Evolutionary conservation across 2,329 filamentous ascomycete genomes (phyloP).

Genomic region (Coniochaeta sp.): DNA sequence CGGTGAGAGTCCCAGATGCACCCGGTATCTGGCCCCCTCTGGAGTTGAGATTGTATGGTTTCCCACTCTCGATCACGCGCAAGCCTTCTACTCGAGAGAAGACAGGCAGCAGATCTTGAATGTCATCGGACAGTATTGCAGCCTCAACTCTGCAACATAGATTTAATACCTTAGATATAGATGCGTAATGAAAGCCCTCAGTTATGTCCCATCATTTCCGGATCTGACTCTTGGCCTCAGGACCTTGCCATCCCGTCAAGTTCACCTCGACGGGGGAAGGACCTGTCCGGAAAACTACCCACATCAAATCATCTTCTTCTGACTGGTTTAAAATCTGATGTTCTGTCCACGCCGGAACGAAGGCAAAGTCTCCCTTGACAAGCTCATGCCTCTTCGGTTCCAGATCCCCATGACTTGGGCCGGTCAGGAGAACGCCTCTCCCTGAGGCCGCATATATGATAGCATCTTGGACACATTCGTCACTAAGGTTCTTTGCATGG

Average conservation of each 20-base stretch:
- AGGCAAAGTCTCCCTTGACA: constrained; percentile 58
- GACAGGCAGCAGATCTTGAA: constrained; percentile 8
- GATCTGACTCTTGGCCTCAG: constrained; percentile 22
- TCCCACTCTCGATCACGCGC: constrained; percentile 54
- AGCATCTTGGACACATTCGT: constrained; percentile 40
- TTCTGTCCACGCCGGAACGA: constrained; percentile 63
- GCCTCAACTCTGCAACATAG: background rate
- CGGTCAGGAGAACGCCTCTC: constrained; percentile 51
- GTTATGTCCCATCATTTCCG: background rate
- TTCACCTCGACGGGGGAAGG: constrained; percentile 54
- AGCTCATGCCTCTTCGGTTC: constrained; percentile 48
- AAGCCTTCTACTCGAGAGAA: constrained; percentile 42
- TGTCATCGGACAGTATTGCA: constrained; percentile 15
- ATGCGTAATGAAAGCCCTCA: background rate
- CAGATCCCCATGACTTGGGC: constrained; percentile 37
- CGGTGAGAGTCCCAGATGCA: constrained; percentile 3
- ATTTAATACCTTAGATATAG: background rate
- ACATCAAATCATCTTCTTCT: constrained; percentile 51
- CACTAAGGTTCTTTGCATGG: too few species aligned
- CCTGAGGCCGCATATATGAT: constrained; percentile 61
- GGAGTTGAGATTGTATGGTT: constrained; percentile 55
- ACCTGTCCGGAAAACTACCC: constrained; percentile 59
- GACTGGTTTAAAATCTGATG: constrained; percentile 64
- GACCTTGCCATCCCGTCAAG: constrained; percentile 54
- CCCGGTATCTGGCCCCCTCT: constrained; percentile 13